Base-by-base conservation (phyloP, 208 protist species). In the Vickermania ingenoplastis region DNA sequence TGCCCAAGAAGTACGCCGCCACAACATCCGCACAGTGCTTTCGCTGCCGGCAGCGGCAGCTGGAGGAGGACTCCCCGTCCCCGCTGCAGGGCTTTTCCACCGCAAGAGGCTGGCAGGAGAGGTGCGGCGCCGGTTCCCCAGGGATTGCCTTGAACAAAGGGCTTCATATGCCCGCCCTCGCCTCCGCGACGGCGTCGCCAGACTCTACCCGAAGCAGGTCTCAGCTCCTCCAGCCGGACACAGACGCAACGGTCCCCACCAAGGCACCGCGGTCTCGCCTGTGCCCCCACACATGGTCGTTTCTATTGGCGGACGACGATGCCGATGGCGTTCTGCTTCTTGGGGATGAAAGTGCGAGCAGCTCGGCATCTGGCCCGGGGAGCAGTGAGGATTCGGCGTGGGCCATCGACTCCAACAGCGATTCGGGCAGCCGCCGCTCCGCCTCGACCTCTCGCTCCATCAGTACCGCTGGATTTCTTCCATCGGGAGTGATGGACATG, bases 1-100 rank as follows among this genome's bases (percentile, higher is more conserved):
- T 73, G 36, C 58, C 63, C 57, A 56, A 45, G 17, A 55, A 59
- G 11, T 71, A 90, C 61, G 77, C 69, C 1, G 36, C 63, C n/a
- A 7, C 51, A 5, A 26, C 17, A 41, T 36, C 45, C 36, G 4
- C 57, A 48, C 36, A 17, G 36, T n/a, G 36, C 17, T 7, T 7
- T 17, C 36, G 17, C 36, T 48, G 17, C 17, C 13, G 21, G 22
- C 50, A 54, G 21, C 50, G 50, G 7, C 36, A 7, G 11, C 36
- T 45, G 36, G 17, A 7, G 36, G 11, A 7, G 17, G 11, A 45
- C 7, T n/a, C 17, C 36, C 7, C 17, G 11, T 45, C 36, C 11
- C 17, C 36, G 11, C 11, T n/a, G 11, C 11, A 17, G 11, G 36
- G 7, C 11, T 45, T 45, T 17, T 17, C 36, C 36, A n/a, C 36